Evolutionary conservation across 2,329 filamentous ascomycete genomes (phyloP).

Genomic region (Penicillium vulpinum): DNA sequence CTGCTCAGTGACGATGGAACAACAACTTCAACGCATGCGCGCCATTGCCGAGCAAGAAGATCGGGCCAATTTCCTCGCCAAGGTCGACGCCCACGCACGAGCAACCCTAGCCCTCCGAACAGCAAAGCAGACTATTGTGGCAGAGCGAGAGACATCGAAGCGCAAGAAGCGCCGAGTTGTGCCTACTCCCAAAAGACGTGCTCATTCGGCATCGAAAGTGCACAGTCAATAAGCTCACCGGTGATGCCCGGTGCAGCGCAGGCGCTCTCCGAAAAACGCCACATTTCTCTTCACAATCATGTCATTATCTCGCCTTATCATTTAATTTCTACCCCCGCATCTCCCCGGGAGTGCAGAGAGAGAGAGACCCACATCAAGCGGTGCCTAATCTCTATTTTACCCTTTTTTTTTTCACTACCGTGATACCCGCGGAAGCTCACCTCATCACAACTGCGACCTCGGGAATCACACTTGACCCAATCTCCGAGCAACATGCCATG

Average conservation of each 20-base stretch:
- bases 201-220: slow-evolving; percentile 26
- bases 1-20: slow-evolving; percentile 39
- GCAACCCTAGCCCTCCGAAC: slow-evolving; percentile 42
- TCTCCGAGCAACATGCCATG: background rate
- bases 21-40: slow-evolving; percentile 41
- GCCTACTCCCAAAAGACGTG: slow-evolving; percentile 29
- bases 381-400: background rate
- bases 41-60: slow-evolving; percentile 39
- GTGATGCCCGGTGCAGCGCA: slow-evolving; percentile 16
- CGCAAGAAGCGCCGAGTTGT: slow-evolving; percentile 33
- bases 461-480: background rate
- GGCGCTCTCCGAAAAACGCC: slow-evolving; percentile 19
- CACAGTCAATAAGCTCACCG: slow-evolving; percentile 1
- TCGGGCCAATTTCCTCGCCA: slow-evolving; percentile 41
- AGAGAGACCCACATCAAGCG: background rate
- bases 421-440: slow-evolving; percentile 10
- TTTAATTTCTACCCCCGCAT: slow-evolving; percentile 13
- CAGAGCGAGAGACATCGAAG: slow-evolving; percentile 29
- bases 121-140: slow-evolving; percentile 29
- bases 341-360: background rate
- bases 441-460: background rate
- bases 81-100: slow-evolving; percentile 44
- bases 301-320: slow-evolving; percentile 7
- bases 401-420: background rate
- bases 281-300: slow-evolving; percentile 3